These are phyloP conservation scores for Chalara sp. DNA, from an alignment of 2,329 filamentous ascomycete species.

Conservation along the genomic window DNA sequence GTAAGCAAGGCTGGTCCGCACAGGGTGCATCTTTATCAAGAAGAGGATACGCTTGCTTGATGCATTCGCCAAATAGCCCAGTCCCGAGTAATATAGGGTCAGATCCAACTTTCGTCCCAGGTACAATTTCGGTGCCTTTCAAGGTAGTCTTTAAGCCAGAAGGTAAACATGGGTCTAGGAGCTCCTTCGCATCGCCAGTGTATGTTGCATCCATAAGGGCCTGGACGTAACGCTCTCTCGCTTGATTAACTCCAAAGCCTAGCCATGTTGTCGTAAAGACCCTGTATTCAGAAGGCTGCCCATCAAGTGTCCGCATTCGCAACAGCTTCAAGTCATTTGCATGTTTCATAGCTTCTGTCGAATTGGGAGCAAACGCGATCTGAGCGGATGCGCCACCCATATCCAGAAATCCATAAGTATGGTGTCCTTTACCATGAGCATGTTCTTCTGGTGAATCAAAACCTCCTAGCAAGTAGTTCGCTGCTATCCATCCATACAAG, in stretches of 20 bases:
- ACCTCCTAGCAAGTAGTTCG: constrained; percentile 88
- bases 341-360: constrained; percentile 83
- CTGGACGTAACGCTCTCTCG: constrained; percentile 77
- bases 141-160: constrained; percentile 65
- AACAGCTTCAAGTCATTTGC: constrained; percentile 82
- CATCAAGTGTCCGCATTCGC: constrained; percentile 77
- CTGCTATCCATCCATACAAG: constrained; percentile 93
- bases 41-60: constrained; percentile 75
- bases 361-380: constrained; percentile 94
- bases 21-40: constrained; percentile 87
- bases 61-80: constrained; percentile 78
- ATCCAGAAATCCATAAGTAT: constrained; percentile 94
- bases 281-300: constrained; percentile 69
- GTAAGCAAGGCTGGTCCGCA: constrained; percentile 72
- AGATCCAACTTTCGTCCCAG: constrained; percentile 31
- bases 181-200: constrained; percentile 51
- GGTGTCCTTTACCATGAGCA: constrained; percentile 77
- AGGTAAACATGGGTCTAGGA: constrained; percentile 89
- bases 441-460: constrained; percentile 75
- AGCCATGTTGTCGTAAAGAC: constrained; percentile 97
- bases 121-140: constrained; percentile 53
- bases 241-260: constrained; percentile 94
- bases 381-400: constrained; percentile 98
- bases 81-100: constrained; percentile 67
- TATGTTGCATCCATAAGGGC: constrained; percentile 61